Evolutionary conservation across 2,329 filamentous ascomycete species (phyloP), one percentile per base, ranked within the genome.

Genomic region (Microsporum canis): DNA sequence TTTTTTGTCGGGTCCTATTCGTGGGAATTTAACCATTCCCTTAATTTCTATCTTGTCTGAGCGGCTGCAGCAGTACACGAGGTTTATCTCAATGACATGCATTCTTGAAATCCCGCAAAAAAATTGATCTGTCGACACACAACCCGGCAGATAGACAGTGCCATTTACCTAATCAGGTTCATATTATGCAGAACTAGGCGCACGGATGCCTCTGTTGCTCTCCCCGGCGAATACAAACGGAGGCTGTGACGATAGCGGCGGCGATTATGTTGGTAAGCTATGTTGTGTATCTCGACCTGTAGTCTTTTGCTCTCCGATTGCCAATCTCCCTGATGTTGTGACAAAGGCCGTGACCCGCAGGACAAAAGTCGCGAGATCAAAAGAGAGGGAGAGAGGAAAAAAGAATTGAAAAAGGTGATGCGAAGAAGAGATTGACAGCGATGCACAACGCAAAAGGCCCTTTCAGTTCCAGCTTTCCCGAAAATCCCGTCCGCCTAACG

Each of bases 71-170:
- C 49, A 58, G 61, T 59, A 57, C 62, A 63, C 59, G 47, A 61
- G 59, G 62, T 60, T 58, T 49, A 59, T 45, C 45, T 34, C 57
- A 55, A 63, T 63, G 62, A 53, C 62, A 63, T 63, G 62, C 62
- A 60, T 59, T 17, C 38, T 57, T 57, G 55, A 57, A 57, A 57
- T 57, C 55, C 55, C 55, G 55, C 55, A 57, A 55, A 53, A 23
- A 55, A 55, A 34, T 39, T 57, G 55, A 57, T 57, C 34, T 41
- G 36, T 57, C 36, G 17, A 23, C 23, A 57, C 34, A 57, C 55
- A 57, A 57, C 55, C 55, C 55, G 55, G 55, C 55, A 57, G 55
- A 57, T 57, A 29, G 36, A 41, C 55, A 10, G 55, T 57, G 17
- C 55, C 55, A 6, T n/a, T 10, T 29, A 43, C 55, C 55, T 57